Conservation (phyloP, 164 flowering plant species). For the Annona squamosa region DNA sequence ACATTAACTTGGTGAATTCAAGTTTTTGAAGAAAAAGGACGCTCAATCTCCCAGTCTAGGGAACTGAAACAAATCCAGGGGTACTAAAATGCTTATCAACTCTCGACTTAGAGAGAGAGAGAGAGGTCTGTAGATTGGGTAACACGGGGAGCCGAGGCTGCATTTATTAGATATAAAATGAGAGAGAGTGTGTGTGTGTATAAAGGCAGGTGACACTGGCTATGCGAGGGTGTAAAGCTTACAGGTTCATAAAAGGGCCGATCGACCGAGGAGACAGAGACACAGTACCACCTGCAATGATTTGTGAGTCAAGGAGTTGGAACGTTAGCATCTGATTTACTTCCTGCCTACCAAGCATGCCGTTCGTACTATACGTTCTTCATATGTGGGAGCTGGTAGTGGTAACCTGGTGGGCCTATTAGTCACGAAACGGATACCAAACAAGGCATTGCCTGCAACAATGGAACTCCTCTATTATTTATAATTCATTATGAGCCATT, state of each 20-base stretch:
- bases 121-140: neutral
- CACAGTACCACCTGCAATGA: neutral
- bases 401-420: no score
- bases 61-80: constrained; percentile 7
- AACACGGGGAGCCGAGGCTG: neutral
- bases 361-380: no score
- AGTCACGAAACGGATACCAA: no score
- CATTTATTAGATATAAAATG: constrained; percentile 7
- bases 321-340: constrained; percentile 8
- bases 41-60: neutral
- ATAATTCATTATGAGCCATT: no score
- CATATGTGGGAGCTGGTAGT: no score
- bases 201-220: neutral
- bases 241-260: neutral
- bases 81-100: neutral
- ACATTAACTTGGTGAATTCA: constrained; percentile 1
- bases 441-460: no score
- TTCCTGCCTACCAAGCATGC: neutral
- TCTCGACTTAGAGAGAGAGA: neutral
- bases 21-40: constrained; percentile 7
- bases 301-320: constrained; percentile 1
- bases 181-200: neutral
- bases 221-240: neutral
- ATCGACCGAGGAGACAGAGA: neutral
- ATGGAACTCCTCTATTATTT: no score